Base-by-base conservation (phyloP, 495 filamentous ascomycete species). In the Penicillium mononematosum region DNA sequence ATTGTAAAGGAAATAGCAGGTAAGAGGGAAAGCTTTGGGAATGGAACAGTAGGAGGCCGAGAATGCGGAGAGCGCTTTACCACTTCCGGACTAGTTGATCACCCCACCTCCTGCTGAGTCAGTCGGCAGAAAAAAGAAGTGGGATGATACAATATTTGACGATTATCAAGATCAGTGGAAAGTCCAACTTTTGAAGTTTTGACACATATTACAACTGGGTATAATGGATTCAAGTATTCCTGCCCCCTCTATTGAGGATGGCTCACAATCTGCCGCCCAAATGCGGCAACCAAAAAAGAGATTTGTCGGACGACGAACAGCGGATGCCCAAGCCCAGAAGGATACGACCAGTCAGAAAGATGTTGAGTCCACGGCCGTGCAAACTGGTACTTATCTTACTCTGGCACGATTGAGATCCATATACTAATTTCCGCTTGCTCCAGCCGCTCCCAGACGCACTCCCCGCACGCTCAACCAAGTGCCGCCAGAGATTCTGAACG, bases 381-480 rank as follows among this genome's bases (percentile, higher is more conserved):
- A 79, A 53, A 75, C 69, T 64, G 73, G 76, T 78, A 64, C 38
- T 31, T 27, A 10, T 9, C 8, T 8, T 3, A 12, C 43, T 8
- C 3, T 25, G 2, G 3, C 0, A 14, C 9, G 0, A 8, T 10
- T 10, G 1, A 24, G 29, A n/a, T 27, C 1, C 20, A 14, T 16
- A 29, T 29, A 29, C 43, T 55, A 14, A 61, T 29, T 39, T 36
- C 34, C 17, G 45, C 19, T 20, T 22, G 3, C n/a, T 55, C 76
- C 77, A 63, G 82, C 84, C 54, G 70, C 78, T 38, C 83, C 90
- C 27, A 78, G 89, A 57, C 79, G 90, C 47, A 78, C 85, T 1
- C 85, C 88, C 2, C 77, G 94, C 55, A 81, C 90, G 42, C 77
- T 98, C 24, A 96, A 96, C 71, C 89, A 92, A 71, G 89, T 99